phyloP scores from a whole-genome alignment of 371 early-diverging fungal genomes.

The Blakeslea trispora region DNA sequence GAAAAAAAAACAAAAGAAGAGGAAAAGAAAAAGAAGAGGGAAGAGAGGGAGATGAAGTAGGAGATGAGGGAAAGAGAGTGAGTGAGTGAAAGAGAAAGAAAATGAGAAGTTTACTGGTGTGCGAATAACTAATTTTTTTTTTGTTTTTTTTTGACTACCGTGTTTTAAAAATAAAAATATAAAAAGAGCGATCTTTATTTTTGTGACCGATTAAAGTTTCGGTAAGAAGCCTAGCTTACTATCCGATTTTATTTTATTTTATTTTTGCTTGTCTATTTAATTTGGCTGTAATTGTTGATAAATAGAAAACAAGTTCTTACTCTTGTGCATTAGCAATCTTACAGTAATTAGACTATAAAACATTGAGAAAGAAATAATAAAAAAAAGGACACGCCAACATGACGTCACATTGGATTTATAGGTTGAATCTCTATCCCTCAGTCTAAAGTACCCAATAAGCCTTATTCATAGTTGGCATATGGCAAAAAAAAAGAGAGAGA shows the following conservation, averaged over 20 bases:
- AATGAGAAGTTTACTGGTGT: conserved; percentile 14
- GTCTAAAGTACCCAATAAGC: too few relatives aligned
- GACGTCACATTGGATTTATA: not conserved
- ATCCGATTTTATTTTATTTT: not conserved
- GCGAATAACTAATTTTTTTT: conserved; percentile 6
- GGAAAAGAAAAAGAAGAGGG: conserved; percentile 1
- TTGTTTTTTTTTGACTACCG: conserved; percentile 8
- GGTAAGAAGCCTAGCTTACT: conserved; percentile 10
- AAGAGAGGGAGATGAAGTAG: conserved; percentile 11
- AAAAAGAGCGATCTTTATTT: conserved; percentile 17
- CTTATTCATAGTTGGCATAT: too few relatives aligned
- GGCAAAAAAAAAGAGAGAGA: too few relatives aligned
- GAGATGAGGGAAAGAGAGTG: conserved; percentile 10
- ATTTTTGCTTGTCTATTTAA: not conserved
- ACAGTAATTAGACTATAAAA: too few relatives aligned
- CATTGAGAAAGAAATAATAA: too few relatives aligned
- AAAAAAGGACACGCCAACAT: not conserved
- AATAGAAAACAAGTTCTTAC: too few relatives aligned
- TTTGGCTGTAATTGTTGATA: too few relatives aligned
- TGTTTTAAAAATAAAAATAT: conserved; percentile 9
- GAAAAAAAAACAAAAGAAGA: conserved; percentile 3
- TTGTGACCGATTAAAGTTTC: conserved; percentile 32
- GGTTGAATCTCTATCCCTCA: not conserved
- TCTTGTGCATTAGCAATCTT: too few relatives aligned
- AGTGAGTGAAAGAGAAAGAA: conserved; percentile 9